phyloP scores from a whole-genome alignment of 1,284 basidiomycete genomes.

The Sporisorium scitamineum region DNA sequence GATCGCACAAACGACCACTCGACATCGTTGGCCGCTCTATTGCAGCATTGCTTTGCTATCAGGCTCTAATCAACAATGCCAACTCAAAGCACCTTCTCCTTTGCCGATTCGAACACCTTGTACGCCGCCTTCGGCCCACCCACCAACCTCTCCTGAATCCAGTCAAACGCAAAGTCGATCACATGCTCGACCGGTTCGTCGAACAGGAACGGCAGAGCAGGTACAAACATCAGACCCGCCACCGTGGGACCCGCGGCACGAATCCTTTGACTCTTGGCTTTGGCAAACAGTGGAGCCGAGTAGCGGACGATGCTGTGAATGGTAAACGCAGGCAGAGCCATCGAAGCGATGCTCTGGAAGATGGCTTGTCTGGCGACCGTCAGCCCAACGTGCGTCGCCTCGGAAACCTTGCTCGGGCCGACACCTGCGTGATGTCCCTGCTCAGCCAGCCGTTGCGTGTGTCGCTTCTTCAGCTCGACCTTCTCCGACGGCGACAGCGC shows the following conservation, averaged over 20 bases:
- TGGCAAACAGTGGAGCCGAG: slow-evolving; percentile 80
- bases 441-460: slow-evolving; percentile 36
- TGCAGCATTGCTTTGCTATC: background rate
- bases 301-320: slow-evolving; percentile 72
- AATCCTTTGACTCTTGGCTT: slow-evolving; percentile 76
- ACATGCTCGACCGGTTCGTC: slow-evolving; percentile 71
- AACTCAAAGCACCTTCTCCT: slow-evolving; percentile 38
- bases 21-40: background rate
- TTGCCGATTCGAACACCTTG: slow-evolving; percentile 29
- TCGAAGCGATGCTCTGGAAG: slow-evolving; percentile 66
- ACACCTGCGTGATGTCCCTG: slow-evolving; percentile 38
- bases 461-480: slow-evolving; percentile 50
- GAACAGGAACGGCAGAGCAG: slow-evolving; percentile 56
- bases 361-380: slow-evolving; percentile 59
- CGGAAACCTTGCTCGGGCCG: slow-evolving; percentile 37
- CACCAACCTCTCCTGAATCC: slow-evolving; percentile 62
- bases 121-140: slow-evolving; percentile 30
- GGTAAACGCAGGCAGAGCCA: slow-evolving; percentile 63
- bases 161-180: slow-evolving; percentile 72
- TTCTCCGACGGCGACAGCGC: slow-evolving; percentile 45
- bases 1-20: background rate
- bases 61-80: background rate
- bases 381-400: slow-evolving; percentile 50
- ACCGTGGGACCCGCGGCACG: slow-evolving; percentile 84
- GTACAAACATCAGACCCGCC: slow-evolving; percentile 74